These are phyloP conservation scores for Chlamydomonas eustigma DNA, from an alignment of 139 green algal genomes.

Conservation along the genomic window DNA sequence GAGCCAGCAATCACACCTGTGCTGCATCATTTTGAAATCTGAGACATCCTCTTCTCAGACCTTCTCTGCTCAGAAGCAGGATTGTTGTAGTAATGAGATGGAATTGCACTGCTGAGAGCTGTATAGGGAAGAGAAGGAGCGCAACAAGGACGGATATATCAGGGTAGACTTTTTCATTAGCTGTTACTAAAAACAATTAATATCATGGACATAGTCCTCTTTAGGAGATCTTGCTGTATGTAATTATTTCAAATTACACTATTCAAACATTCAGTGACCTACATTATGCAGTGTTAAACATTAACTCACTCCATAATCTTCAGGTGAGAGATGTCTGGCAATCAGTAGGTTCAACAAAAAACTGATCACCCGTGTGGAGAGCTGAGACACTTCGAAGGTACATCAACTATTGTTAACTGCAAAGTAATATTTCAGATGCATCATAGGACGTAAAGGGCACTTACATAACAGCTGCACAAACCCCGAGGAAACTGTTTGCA, in stretches of 20 bases:
- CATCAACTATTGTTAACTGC: too few species aligned
- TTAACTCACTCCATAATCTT: constrained; percentile 72
- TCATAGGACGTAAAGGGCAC: too few species aligned
- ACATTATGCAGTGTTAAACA: background rate
- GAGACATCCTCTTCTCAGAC: constrained; percentile 78
- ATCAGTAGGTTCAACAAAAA: constrained; percentile 82
- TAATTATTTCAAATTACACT: too few species aligned
- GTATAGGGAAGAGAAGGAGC: too few species aligned
- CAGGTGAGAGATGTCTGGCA: constrained; percentile 63
- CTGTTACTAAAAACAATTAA: too few species aligned
- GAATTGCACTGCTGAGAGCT: constrained; percentile 81
- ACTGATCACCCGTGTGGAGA: constrained; percentile 69
- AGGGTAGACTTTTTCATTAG: too few species aligned
- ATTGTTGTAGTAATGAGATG: constrained; percentile 88
- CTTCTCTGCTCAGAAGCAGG: constrained; percentile 80
- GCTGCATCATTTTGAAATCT: constrained; percentile 41
- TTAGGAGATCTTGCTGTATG: too few species aligned
- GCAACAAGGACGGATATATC: too few species aligned
- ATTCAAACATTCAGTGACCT: too few species aligned
- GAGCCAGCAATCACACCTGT: background rate
- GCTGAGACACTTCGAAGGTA: constrained; percentile 69
- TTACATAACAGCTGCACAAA: constrained; percentile 54
- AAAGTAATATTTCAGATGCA: too few species aligned
- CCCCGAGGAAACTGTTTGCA: constrained; percentile 22
- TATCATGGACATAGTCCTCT: too few species aligned